Percentiles rank a stretch among this genome's conserved stretches.
Conservation (phyloP, 192 early-diverging fungal genomes). For the Coemansia sp. region DNA sequence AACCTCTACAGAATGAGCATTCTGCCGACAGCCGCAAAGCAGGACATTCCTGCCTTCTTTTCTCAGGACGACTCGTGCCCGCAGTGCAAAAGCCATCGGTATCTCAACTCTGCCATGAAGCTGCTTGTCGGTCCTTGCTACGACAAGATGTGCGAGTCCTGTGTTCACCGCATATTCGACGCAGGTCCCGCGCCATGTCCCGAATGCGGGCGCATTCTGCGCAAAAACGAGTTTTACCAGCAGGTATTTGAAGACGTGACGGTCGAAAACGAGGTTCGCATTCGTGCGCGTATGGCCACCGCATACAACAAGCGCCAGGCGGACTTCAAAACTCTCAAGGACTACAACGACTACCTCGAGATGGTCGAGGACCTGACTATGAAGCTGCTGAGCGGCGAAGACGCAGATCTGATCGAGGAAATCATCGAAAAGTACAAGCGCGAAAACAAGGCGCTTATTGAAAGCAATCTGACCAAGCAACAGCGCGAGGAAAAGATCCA, state of each 20-base stretch:
- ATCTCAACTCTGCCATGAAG: conserved; percentile 82
- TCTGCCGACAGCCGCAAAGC: conserved; percentile 31
- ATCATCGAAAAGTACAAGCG: conserved; percentile 72
- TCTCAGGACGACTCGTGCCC: conserved; percentile 59
- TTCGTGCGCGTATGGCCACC: conserved; percentile 71
- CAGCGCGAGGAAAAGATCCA: conserved; percentile 62
- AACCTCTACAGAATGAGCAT: conserved; percentile 27
- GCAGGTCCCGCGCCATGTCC: conserved; percentile 90
- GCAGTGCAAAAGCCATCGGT: conserved; percentile 82
- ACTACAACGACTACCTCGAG: conserved; percentile 92
- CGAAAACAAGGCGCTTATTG: conserved; percentile 80
- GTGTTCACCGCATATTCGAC: conserved; percentile 82
- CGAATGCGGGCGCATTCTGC: conserved; percentile 75
- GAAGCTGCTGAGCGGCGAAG: conserved; percentile 83
- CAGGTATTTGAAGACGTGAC: conserved; percentile 93
- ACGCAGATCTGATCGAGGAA: conserved; percentile 77
- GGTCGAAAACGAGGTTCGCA: conserved; percentile 92
- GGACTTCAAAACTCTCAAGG: conserved; percentile 73
- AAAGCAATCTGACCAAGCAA: conserved; percentile 56
- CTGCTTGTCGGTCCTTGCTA: conserved; percentile 92
- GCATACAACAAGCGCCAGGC: conserved; percentile 89
- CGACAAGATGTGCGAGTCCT: conserved; percentile 95
- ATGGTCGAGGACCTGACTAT: conserved; percentile 78
- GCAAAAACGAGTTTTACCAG: conserved; percentile 80
- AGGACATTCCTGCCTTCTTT: conserved; percentile 39